A percentile compares a stretch with the other conserved stretches of the same genome.
These are phyloP conservation scores for Aspergillus vadensis DNA, from an alignment of 2,329 filamentous ascomycete genomes.

Conservation along the genomic window DNA sequence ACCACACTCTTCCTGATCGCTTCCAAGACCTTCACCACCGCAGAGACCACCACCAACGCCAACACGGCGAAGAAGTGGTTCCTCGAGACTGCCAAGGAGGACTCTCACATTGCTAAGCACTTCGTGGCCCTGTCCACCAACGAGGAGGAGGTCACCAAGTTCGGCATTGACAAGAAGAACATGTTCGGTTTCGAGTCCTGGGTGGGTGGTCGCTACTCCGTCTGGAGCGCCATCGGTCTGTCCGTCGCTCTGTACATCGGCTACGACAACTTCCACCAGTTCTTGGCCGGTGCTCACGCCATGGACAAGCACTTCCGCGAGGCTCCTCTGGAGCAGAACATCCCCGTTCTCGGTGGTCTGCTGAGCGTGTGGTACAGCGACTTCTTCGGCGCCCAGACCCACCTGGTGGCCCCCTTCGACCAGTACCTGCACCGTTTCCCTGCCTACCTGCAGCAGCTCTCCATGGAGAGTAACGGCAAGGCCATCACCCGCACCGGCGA, in stretches of 20 bases:
- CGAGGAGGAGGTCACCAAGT: constrained; percentile 92
- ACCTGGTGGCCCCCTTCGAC: constrained; percentile 96
- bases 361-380: constrained; percentile 98
- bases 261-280: constrained; percentile 96
- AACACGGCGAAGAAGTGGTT: constrained; percentile 98
- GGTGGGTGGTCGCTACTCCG: constrained; percentile 97
- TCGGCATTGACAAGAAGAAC: constrained; percentile 97
- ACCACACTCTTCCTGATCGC: constrained; percentile 98
- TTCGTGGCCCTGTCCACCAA: constrained; percentile 98
- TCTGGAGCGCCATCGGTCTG: constrained; percentile 97
- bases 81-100: constrained; percentile 78
- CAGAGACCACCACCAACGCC: constrained; percentile 95
- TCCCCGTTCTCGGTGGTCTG: constrained; percentile 86
- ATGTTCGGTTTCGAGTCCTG: constrained; percentile 99
- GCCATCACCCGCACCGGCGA: constrained; percentile 84
- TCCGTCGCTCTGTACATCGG: constrained; percentile 94
- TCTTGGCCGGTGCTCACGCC: constrained; percentile 88
- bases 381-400: constrained; percentile 97
- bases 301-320: constrained; percentile 99
- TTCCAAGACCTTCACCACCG: constrained; percentile 99
- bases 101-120: constrained; percentile 83
- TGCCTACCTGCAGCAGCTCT: constrained; percentile 97
- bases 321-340: constrained; percentile 90
- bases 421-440: constrained; percentile 99
- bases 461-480: constrained; percentile 99